Evolutionary conservation across 1,139 yeast species (phyloP), one percentile per base, ranked within the genome.

Genomic region (Pichia sp.): DNA sequence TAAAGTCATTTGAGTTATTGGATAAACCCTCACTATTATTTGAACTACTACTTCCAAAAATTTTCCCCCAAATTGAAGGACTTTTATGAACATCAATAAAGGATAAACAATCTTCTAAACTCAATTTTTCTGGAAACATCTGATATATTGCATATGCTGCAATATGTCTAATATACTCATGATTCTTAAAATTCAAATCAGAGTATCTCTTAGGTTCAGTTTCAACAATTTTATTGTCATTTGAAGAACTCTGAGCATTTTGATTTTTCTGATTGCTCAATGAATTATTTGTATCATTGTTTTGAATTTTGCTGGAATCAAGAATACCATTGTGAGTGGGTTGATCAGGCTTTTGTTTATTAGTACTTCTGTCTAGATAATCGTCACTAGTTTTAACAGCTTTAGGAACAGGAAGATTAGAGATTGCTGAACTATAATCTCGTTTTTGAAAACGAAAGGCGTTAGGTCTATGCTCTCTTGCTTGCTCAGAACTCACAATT

Each of bases 401-500:
- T 50, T 61, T 61, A 33, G 66, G 63, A 52, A 53, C 51, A 56
- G 68, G 60, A 52, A 66, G 52, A 55, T 66, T 58, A 4, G 59
- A 48, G 10, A 54, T 50, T 62, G 64, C 56, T 56, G 56, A 48
- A 34, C 57, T 48, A 48, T 51, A 49, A 18, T 53, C 44, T 40
- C 61, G 48, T 49, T 49, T 60, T 52, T 80, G 88, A 58, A 79
- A 89, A 49, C 79, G 75, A 63, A 79, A 84, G 0, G 94, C 91
- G 59, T 84, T 84, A 5, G 94, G 94, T 44, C 95, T 73, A 55
- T 85, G 82, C 50, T 86, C 96, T 49, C 96, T 71, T 0, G 97
- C 96, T 61, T 89, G 96, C 55, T 91, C 97, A 6, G 96, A 94
- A 3, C 96, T 95, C 11, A 91, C 97, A 56, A 91, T 89, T 51